A percentile compares a stretch with the other conserved stretches of the same genome.
These are phyloP conservation scores for Didymella exigua DNA, from an alignment of 2,329 filamentous ascomycete genomes.

Conservation along the genomic window DNA sequence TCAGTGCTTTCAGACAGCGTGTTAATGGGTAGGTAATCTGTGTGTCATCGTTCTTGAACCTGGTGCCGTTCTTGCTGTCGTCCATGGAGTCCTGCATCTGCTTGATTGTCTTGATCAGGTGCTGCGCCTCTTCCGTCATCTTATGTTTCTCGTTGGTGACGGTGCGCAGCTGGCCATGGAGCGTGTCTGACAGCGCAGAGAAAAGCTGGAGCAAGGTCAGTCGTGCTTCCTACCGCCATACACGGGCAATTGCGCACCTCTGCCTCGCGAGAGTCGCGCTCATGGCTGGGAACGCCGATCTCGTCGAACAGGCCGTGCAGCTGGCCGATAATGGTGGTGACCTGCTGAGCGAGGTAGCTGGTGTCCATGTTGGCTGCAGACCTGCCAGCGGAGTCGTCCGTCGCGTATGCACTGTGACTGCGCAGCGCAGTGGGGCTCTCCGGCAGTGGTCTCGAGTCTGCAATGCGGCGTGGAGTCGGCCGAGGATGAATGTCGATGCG, in stretches of 20 bases:
- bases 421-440: conserved; percentile 25
- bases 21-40: conserved; percentile 82
- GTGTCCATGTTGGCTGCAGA: conserved; percentile 72
- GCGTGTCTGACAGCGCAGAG: conserved; percentile 84
- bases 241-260: conserved; percentile 64
- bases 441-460: conserved; percentile 32
- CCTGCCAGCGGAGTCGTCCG: conserved; percentile 42
- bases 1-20: conserved; percentile 77
- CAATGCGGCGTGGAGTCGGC: conserved; percentile 11
- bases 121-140: conserved; percentile 86
- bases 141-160: conserved; percentile 89
- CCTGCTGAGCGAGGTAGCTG: conserved; percentile 90
- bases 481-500: conserved; percentile 4
- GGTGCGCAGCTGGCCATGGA: conserved; percentile 85
- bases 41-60: conserved; percentile 72
- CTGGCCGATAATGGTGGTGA: conserved; percentile 90
- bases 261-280: conserved; percentile 85
- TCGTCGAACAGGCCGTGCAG: conserved; percentile 96
- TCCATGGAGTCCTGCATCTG: conserved; percentile 94
- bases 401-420: conserved; percentile 43
- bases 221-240: neutral
- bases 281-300: conserved; percentile 92
- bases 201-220: conserved; percentile 69
- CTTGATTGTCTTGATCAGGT: conserved; percentile 81
- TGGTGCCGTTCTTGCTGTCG: conserved; percentile 69